Base-by-base conservation (phyloP, 2,329 filamentous ascomycete species). In the Fusarium concolor region DNA sequence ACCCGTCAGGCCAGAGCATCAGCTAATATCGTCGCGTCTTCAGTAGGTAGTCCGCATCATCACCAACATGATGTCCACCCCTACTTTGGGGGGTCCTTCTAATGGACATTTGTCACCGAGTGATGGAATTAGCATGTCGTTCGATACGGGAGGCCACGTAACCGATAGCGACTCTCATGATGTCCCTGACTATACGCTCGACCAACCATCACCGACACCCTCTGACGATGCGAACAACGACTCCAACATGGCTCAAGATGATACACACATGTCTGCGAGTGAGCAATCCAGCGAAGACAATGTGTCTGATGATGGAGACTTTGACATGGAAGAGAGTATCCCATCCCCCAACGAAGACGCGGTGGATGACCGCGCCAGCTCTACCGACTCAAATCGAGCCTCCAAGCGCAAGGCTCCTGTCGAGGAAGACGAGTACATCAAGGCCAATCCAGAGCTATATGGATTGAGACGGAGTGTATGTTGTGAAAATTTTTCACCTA, bases 361-460 rank as follows among this genome's bases (percentile, higher is more conserved):
- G 50, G 79, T 82, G 50, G 84, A 85, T 64, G 85, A 86, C 70
- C 83, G 85, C 74, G 92, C 90, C 69, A 88, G 88, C 75, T 96
- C 93, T 45, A 86, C 89, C 74, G 90, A 90, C 73, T 92, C 90
- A 42, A 86, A 85, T 67, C 86, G 89, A 76, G 87, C 86, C 49
- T 80, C 85, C 64, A 97, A 97, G 84, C 91, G 94, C 80, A 91
- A 92, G 81, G 80, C 85, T 70, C 78, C 85, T 76, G 77, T 87
- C 37, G 89, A 90, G 51, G 92, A 96, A 73, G 91, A 96, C 61
- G 90, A 94, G 45, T 94, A 90, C 76, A 97, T 98, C 73, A 87
- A 90, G 74, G 92, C 93, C 76, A 97, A 99, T 75, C 96, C 96
- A 43, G 94, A 97, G 80, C 85, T 99, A 10, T 99, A 98, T 82